Percentiles rank a stretch among this genome's conserved stretches.
Conservation (phyloP, 768 basidiomycete species). For the Auricularia cornea region DNA sequence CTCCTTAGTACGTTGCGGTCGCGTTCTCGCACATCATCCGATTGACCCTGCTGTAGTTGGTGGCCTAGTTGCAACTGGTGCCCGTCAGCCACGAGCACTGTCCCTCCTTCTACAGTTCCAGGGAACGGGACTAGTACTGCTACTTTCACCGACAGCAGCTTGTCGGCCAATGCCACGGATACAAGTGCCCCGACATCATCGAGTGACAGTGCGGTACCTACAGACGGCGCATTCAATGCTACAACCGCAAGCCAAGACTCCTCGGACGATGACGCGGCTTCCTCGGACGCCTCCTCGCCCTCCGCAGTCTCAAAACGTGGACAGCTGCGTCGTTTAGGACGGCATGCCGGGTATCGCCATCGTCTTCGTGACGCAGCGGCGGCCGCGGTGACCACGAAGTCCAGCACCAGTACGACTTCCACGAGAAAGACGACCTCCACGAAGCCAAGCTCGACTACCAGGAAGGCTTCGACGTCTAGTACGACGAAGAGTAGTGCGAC, state of each 20-base stretch:
- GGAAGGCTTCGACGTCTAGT: background rate
- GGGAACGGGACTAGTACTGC: background rate
- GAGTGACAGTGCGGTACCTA: background rate
- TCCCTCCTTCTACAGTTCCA: background rate
- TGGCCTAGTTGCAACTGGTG: constrained; percentile 1
- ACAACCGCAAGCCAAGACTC: too few relatives aligned
- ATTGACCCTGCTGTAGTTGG: background rate
- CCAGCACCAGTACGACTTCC: background rate
- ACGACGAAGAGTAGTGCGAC: background rate
- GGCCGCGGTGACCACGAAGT: background rate
- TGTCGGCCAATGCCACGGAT: background rate
- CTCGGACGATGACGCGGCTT: too few relatives aligned
- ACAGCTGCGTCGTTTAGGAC: background rate
- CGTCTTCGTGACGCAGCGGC: background rate
- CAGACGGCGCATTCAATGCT: too few relatives aligned
- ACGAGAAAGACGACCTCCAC: background rate
- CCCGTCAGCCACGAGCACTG: background rate
- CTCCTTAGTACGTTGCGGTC: constrained; percentile 46
- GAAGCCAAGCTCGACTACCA: background rate
- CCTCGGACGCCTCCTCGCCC: too few relatives aligned
- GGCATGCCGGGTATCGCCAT: background rate
- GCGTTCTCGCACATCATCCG: background rate
- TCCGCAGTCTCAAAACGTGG: too few relatives aligned
- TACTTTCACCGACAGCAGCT: background rate
- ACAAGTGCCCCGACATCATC: background rate